phyloP scores from a whole-genome alignment of 1,284 basidiomycete species.

The Malassezia psittaci region DNA sequence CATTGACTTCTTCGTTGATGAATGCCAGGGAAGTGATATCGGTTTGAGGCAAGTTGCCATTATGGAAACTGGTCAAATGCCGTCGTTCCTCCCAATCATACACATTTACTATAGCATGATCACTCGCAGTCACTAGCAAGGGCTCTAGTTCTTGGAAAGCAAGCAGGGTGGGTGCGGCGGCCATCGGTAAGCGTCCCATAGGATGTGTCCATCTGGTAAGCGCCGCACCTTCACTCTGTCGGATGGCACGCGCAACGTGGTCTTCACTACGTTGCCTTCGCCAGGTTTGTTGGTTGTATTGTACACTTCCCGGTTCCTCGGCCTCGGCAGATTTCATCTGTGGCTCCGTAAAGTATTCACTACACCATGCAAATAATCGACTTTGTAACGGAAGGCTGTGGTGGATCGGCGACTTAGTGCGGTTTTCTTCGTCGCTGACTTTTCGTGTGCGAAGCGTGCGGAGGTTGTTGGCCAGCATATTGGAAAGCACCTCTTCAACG shows the following conservation, averaged over 20 bases:
- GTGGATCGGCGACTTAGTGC: conserved; percentile 50
- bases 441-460: conserved; percentile 28
- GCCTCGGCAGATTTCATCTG: conserved; percentile 70
- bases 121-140: conserved; percentile 74
- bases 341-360: conserved; percentile 94
- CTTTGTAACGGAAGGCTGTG: conserved; percentile 73
- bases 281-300: conserved; percentile 95
- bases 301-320: conserved; percentile 84
- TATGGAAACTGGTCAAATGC: conserved; percentile 71
- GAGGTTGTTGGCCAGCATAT: conserved; percentile 40
- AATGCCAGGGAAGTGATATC: conserved; percentile 82
- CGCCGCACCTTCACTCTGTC: conserved; percentile 53
- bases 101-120: conserved; percentile 76
- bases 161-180: conserved; percentile 52
- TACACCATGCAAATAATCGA: conserved; percentile 87
- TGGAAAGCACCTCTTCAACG: conserved; percentile 33
- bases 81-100: conserved; percentile 85
- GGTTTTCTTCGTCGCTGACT: conserved; percentile 9
- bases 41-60: conserved; percentile 71
- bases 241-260: conserved; percentile 60
- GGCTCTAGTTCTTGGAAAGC: conserved; percentile 85
- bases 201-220: conserved; percentile 61
- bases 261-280: conserved; percentile 80
- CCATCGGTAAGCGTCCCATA: conserved; percentile 63
- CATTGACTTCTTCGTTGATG: conserved; percentile 90